Evolutionary conservation across 129 eudicot genomes (phyloP).

Genomic region (Erigeron canadensis): DNA sequence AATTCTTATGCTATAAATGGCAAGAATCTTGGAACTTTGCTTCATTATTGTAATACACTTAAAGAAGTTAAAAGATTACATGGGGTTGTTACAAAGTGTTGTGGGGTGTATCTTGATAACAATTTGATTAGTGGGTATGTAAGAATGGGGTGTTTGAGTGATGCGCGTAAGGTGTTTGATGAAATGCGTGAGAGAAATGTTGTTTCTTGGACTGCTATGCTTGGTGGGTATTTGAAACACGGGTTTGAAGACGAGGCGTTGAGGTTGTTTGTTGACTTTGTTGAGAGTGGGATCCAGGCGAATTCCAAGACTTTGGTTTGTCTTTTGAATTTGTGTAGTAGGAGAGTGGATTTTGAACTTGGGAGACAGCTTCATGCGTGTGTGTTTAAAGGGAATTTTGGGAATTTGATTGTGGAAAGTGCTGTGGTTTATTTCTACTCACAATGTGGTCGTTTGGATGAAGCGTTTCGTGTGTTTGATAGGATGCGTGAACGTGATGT

Average conservation of each 20-base stretch:
- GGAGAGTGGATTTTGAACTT: constrained; percentile 50
- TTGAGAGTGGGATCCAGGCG: constrained; percentile 41
- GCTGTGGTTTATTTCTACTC: constrained; percentile 63
- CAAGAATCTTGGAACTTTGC: constrained; percentile 34
- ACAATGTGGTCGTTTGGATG: constrained; percentile 55
- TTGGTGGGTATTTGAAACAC: constrained; percentile 67
- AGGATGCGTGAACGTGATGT: constrained; percentile 63
- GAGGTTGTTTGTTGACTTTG: constrained; percentile 45
- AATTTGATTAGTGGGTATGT: constrained; percentile 66
- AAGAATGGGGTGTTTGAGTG: constrained; percentile 44
- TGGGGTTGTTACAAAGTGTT: constrained; percentile 37
- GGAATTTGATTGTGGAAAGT: constrained; percentile 61
- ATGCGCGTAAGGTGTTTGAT: constrained; percentile 78
- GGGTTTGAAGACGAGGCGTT: constrained; percentile 57
- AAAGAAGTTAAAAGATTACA: constrained; percentile 49
- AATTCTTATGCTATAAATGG: constrained; percentile 6
- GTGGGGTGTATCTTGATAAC: constrained; percentile 40
- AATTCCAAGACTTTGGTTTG: constrained; percentile 68
- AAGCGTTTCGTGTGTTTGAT: constrained; percentile 55
- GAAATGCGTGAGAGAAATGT: constrained; percentile 63
- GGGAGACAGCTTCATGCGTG: constrained; percentile 74
- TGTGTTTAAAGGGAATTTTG: constrained; percentile 46
- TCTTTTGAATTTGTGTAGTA: constrained; percentile 61
- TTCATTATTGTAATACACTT: constrained; percentile 44
- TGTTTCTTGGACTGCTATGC: constrained; percentile 94